phyloP scores from a whole-genome alignment of 1,284 basidiomycete species.

The Ustilago loliicola region DNA sequence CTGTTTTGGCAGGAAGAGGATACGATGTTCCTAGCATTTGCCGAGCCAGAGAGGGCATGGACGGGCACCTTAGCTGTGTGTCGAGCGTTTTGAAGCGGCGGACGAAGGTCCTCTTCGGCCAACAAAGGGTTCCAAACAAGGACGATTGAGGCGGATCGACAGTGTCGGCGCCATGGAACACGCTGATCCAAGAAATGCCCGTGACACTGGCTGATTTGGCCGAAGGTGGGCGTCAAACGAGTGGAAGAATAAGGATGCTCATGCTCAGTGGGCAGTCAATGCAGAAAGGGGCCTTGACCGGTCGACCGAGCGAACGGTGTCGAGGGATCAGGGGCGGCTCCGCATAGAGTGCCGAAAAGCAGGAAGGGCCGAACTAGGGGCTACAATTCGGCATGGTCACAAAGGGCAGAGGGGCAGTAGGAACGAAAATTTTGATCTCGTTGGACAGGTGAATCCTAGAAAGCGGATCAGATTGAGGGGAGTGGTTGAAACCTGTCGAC shows the following conservation, averaged over 20 bases:
- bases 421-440: slow-evolving; percentile 19
- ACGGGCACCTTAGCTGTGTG: slow-evolving; percentile 5
- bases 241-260: slow-evolving; percentile 5
- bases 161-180: slow-evolving; percentile 29
- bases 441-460: slow-evolving; percentile 33
- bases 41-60: slow-evolving; percentile 22
- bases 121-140: slow-evolving; percentile 35
- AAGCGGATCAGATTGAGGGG: slow-evolving; percentile 16
- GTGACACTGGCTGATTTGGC: slow-evolving; percentile 38
- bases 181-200: slow-evolving; percentile 44
- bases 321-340: slow-evolving; percentile 17
- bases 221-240: slow-evolving; percentile 26
- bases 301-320: slow-evolving; percentile 22
- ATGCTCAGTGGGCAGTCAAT: slow-evolving; percentile 14
- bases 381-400: background rate
- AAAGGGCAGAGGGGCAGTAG: background rate
- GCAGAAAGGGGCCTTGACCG: slow-evolving; percentile 4
- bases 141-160: slow-evolving; percentile 35
- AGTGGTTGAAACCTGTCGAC: slow-evolving; percentile 16
- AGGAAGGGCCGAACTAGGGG: slow-evolving; percentile 16
- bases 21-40: slow-evolving; percentile 39
- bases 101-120: slow-evolving; percentile 23
- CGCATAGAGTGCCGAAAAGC: slow-evolving; percentile 1
- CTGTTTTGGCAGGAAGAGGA: slow-evolving; percentile 1
- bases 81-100: background rate